Base-by-base conservation (phyloP, 345 rosid species). In the Gossypium rotundifolium region DNA sequence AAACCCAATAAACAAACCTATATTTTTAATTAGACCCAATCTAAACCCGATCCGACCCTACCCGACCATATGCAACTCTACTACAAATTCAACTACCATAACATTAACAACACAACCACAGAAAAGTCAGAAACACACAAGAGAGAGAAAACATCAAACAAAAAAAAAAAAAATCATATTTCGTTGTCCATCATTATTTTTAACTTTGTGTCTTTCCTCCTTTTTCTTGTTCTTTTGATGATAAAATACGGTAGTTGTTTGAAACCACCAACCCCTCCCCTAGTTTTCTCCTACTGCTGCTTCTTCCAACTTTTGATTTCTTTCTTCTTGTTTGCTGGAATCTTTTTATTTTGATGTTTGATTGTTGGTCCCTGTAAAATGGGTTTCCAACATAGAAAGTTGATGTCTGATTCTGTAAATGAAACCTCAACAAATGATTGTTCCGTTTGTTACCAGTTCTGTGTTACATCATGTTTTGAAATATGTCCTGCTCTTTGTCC, bases 381-480 rank as follows among this genome's bases (percentile, higher is more conserved):
- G 79, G 76, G 18, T 51, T 61, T 80, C 25, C 73, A n/a, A 16
- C 65, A 70, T 70, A 55, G 73, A 79, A 74, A 74, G 61, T 54
- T 79, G 17, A 1, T 70, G 16, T n/a, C 73, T 25, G 49, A 10
- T 38, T n/a, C 22, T 1, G 1, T 33, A 77, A 27, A 53, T 22
- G 11, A 4, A 42, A 38, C 72, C 53, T 65, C 52, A 3, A 0
- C 25, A 16, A 9, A 11, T 25, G 5, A 53, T 29, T 70, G 74
- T 54, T 3, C 2, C 27, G 0, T 10, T 45, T 66, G 70, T 22
- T 45, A 12, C 53, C 1, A 2, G 0, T 22, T 2, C 25, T 66
- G 70, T 66, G 0, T 11, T 66, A 2, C 70, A 45, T 6, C 54
- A 66, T 66, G 70, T 45, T 12, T 0, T 10, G 71, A 66, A 23